Evolutionary conservation across 1,284 basidiomycete genomes (phyloP), one percentile per base, ranked within the genome.

Genomic region (Ustilago lituana): DNA sequence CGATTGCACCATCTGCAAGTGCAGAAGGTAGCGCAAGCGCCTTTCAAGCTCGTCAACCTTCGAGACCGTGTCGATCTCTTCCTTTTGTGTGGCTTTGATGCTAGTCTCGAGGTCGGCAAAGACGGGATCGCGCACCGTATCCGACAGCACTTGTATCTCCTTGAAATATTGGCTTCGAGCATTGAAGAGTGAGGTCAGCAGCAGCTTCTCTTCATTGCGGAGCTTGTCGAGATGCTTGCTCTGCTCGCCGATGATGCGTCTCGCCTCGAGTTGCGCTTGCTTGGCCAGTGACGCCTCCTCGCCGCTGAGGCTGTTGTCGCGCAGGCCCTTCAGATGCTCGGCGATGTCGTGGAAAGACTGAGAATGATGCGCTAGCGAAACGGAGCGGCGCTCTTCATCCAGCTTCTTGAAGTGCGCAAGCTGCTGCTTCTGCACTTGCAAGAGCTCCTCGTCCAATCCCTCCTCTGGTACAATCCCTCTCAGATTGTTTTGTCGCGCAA

Each of bases 141-240:
- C 78, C 5, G 73, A 76, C 12, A 81, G 63, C 26, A 64, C 66
- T 49, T 81, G 78, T 4, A 81, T 72, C 45, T 77, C 77, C 36
- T 77, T 74, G 45, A 80, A 81, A 51, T 80, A 81, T 12, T 52
- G 41, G 8, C 53, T 59, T 15, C 78, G 68, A 14, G 69, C 61
- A 41, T 81, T 81, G 67, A 74, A 78, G 12, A 77, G 58, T 6
- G 51, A 22, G 2, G 59, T 49, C 15, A 78, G 32, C 12, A 70
- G 46, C 11, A 38, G 19, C 45, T 67, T 76, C 38, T 65, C 63
- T 27, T 73, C 71, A 19, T 26, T 63, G 4, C 63, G 48, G 14
- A 79, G 48, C 32, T 59, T 52, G 8, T 75, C 78, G 8, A 74
- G 60, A 10, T 53, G 41, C 41, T 55, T 60, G 20, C 23, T 60